Conservation (phyloP, 352 stramenopile species). For the Phytophthora constricta region DNA sequence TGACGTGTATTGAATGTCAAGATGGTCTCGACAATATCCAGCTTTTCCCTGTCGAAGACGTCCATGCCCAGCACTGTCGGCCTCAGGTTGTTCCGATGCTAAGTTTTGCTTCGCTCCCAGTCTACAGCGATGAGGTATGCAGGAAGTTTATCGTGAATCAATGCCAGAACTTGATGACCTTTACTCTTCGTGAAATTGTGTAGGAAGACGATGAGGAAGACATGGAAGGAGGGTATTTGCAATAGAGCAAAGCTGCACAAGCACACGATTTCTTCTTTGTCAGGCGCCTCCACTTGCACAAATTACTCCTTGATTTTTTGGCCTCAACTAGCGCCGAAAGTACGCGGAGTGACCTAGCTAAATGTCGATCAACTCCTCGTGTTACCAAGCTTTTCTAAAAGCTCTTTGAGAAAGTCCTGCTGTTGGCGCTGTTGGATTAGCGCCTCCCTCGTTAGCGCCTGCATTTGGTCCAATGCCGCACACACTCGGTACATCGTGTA, state of each 20-base stretch:
- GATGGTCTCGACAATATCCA: constrained; percentile 43
- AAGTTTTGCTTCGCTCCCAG: constrained; percentile 54
- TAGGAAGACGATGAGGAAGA: constrained; percentile 49
- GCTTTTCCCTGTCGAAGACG: constrained; percentile 26
- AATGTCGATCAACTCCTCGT: constrained; percentile 10
- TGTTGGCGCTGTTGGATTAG: constrained; percentile 70
- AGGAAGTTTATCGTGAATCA: too few relatives aligned
- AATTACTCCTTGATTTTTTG: not conserved
- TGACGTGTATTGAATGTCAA: constrained; percentile 3
- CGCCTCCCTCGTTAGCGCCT: constrained; percentile 56
- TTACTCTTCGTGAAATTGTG: constrained; percentile 2
- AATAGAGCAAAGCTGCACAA: constrained; percentile 17
- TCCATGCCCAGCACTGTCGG: constrained; percentile 8
- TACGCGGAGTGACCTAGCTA: too few relatives aligned
- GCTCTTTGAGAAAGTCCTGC: constrained; percentile 65
- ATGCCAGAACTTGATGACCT: too few relatives aligned
- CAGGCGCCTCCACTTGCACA: not conserved
- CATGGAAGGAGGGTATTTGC: constrained; percentile 29
- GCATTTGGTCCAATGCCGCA: constrained; percentile 66
- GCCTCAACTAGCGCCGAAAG: too few relatives aligned
- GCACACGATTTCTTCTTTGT: too few relatives aligned
- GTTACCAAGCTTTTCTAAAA: constrained; percentile 50
- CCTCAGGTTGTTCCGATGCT: constrained; percentile 51
- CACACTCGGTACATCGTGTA: constrained; percentile 75
- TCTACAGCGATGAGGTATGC: constrained; percentile 64